phyloP scores from a whole-genome alignment of 768 basidiomycete genomes.

The Rhodotorula graminis region DNA sequence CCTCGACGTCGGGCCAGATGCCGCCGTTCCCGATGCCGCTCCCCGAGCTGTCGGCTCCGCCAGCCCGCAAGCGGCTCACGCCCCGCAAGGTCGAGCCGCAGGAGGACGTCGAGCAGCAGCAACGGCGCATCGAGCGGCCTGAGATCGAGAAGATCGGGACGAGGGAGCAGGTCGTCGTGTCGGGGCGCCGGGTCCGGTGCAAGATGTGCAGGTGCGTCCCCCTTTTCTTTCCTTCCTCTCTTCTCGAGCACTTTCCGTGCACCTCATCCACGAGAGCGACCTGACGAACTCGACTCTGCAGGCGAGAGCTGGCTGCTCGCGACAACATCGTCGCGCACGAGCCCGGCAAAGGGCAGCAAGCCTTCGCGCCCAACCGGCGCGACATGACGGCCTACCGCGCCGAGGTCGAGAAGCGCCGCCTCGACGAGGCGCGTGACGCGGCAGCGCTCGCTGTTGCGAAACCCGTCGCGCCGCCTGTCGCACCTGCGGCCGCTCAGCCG shows the following conservation, averaged over 20 bases:
- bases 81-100: conserved; percentile 16
- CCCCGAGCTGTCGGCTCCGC: neutral
- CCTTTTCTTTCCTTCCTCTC: neutral
- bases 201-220: conserved; percentile 37
- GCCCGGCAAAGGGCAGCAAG: conserved; percentile 41
- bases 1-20: neutral
- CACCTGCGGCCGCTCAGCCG: neutral
- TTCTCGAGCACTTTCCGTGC: too few species aligned
- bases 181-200: conserved; percentile 37
- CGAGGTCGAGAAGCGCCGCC: conserved; percentile 33
- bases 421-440: conserved; percentile 24
- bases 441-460: neutral
- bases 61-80: conserved; percentile 28
- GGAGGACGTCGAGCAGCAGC: conserved; percentile 1
- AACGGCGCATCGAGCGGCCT: neutral
- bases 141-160: conserved; percentile 36
- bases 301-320: conserved; percentile 42
- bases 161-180: conserved; percentile 31
- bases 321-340: conserved; percentile 44
- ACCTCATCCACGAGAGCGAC: too few species aligned
- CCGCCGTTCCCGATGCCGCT: neutral
- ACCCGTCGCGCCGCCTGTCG: neutral
- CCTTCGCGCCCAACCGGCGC: conserved; percentile 41
- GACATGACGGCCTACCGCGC: conserved; percentile 41
- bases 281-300: neutral